phyloP scores from a whole-genome alignment of 306 rosid species.

The Sesbania bispinosa region DNA sequence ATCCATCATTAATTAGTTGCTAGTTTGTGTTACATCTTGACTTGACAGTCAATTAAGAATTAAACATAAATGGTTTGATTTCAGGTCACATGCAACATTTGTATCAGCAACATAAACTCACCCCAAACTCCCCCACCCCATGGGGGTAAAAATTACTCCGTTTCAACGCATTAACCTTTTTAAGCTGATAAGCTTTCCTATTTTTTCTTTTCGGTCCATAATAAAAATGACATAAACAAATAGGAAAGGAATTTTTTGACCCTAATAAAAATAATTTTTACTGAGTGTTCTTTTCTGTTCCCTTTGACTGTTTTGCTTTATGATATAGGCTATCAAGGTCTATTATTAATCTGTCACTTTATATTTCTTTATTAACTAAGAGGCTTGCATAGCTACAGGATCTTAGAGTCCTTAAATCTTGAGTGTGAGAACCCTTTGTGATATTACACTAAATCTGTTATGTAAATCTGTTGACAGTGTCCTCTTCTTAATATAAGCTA shows the following conservation, averaged over 20 bases:
- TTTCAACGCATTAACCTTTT: slow-evolving; percentile 10
- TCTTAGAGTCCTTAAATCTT: slow-evolving; percentile 8
- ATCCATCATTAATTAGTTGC: not conserved
- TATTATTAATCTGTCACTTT: not conserved
- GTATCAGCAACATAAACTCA: not conserved
- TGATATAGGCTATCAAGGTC: not conserved
- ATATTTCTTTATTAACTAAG: not conserved
- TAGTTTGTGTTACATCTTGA: not conserved
- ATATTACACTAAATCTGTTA: slow-evolving; percentile 20
- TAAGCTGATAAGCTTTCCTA: not conserved
- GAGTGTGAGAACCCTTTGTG: not conserved
- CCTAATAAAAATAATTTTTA: not conserved
- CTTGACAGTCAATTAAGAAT: not conserved
- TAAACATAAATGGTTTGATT: not conserved
- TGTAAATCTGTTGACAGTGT: slow-evolving; percentile 58
- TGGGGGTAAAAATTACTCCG: not conserved
- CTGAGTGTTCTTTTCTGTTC: not conserved
- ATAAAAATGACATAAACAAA: not conserved
- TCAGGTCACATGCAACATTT: not conserved
- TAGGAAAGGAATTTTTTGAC: not conserved
- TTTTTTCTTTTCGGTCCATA: not conserved
- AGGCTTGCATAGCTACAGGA: slow-evolving; percentile 5
- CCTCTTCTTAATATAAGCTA: slow-evolving; percentile 88
- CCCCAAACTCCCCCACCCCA: not conserved
- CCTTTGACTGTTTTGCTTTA: not conserved